phyloP scores from a whole-genome alignment of 371 early-diverging fungal species.

The Coemansia linderi region DNA sequence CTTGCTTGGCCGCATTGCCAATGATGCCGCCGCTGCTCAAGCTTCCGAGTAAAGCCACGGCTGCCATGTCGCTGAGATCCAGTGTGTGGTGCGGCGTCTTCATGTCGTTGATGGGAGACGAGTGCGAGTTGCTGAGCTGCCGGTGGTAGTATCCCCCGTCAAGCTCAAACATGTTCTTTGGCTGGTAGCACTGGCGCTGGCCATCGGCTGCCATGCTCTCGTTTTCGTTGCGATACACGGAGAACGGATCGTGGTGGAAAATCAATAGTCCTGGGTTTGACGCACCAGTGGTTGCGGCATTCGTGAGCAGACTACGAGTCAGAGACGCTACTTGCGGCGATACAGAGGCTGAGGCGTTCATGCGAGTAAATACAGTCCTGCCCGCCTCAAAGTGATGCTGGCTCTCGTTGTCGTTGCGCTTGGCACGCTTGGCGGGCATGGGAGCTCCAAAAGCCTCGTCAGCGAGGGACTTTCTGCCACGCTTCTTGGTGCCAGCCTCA shows the following conservation, averaged over 20 bases:
- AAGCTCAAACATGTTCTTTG: slow-evolving; percentile 5
- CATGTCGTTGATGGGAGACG: slow-evolving; percentile 1
- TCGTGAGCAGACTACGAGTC: slow-evolving; percentile 3
- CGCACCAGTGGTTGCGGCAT: neutral
- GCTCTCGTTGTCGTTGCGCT: neutral
- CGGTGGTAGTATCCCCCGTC: slow-evolving; percentile 2
- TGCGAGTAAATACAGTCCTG: slow-evolving; percentile 1
- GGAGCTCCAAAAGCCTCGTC: neutral
- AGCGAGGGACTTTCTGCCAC: slow-evolving; percentile 24
- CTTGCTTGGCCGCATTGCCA: neutral
- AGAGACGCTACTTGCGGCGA: slow-evolving; percentile 1
- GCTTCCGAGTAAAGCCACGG: slow-evolving; percentile 48
- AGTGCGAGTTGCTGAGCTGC: slow-evolving; percentile 1
- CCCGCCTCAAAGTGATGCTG: slow-evolving; percentile 3
- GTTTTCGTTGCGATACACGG: slow-evolving; percentile 12
- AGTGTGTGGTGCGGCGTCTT: slow-evolving; percentile 12
- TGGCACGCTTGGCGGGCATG: slow-evolving; percentile 19
- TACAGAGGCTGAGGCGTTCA: neutral
- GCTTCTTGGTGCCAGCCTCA: slow-evolving; percentile 56
- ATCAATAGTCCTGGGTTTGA: slow-evolving; percentile 13
- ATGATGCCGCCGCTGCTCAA: slow-evolving; percentile 25
- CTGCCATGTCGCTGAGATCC: slow-evolving; percentile 47
- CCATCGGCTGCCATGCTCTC: slow-evolving; percentile 22
- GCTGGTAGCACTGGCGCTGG: neutral
- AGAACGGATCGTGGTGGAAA: slow-evolving; percentile 25